Percentiles rank a stretch among this genome's conserved stretches.
These are phyloP conservation scores for Pseudogymnoascus sp. DNA, from an alignment of 2,329 filamentous ascomycete genomes.

Conservation along the genomic window DNA sequence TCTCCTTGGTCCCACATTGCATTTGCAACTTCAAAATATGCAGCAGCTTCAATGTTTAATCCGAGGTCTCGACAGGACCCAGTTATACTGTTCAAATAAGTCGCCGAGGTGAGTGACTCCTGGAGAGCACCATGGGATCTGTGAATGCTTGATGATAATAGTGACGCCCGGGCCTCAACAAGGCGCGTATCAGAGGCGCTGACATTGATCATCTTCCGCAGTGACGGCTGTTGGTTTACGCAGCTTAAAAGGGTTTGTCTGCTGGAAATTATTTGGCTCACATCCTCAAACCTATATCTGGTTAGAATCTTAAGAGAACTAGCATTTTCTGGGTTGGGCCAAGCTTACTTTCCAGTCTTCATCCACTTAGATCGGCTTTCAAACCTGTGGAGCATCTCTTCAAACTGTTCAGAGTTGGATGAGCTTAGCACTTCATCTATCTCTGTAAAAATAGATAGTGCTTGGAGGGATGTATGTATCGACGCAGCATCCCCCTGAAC, in stretches of 20 bases:
- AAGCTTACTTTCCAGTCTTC: conserved; percentile 65
- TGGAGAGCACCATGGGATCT: conserved; percentile 75
- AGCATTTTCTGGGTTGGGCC: conserved; percentile 15
- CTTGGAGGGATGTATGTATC: conserved; percentile 49
- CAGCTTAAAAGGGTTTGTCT: conserved; percentile 77
- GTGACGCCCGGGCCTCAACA: conserved; percentile 68
- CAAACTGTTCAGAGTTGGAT: conserved; percentile 50
- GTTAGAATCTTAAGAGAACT: conserved; percentile 24
- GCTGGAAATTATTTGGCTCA: conserved; percentile 73
- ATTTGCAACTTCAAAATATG: conserved; percentile 76
- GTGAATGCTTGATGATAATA: conserved; percentile 67
- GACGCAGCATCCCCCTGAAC: conserved; percentile 43
- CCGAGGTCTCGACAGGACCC: conserved; percentile 60
- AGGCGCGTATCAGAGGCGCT: conserved; percentile 57
- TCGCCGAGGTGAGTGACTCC: conserved; percentile 79
- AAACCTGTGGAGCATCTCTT: conserved; percentile 56
- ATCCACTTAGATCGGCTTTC: conserved; percentile 67
- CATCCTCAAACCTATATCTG: conserved; percentile 60
- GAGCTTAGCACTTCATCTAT: conserved; percentile 69
- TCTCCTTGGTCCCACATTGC: conserved; percentile 94
- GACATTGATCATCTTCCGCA: conserved; percentile 55
- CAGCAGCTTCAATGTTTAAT: conserved; percentile 67
- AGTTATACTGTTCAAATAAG: conserved; percentile 74
- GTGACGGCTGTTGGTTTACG: conserved; percentile 59
- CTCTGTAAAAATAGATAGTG: conserved; percentile 69